Base-by-base conservation (phyloP, 2,329 filamentous ascomycete genomes). In the Talaromyces sp. region DNA sequence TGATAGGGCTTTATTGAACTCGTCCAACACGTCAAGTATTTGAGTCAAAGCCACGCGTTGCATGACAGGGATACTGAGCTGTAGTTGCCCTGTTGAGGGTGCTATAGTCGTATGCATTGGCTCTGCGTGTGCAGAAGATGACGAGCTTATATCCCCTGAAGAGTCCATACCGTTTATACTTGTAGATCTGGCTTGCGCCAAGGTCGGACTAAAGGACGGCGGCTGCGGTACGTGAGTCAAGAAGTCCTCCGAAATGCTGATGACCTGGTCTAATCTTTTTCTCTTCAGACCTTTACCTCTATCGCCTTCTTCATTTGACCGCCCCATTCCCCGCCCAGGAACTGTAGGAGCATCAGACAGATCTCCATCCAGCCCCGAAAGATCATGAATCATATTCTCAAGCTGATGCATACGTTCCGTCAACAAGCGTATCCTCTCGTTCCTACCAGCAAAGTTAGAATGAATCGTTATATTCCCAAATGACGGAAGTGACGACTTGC, bases 301-400 rank as follows among this genome's bases (percentile, higher is more conserved):
- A 22, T 37, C 33, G 9, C 37, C n/a, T 37, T 2, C 5, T 10
- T 37, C 5, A 24, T 10, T 14, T 7, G 9, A 35, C 13, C 1
- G 52, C 11, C n/a, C 33, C 2, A 8, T 22, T 13, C 2, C 31
- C 52, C 19, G 52, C 11, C 16, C 16, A 22, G 31, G 31, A 19
- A 37, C 2, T 1, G 31, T 4, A 56, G 52, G 6, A 5, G 33
- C 52, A n/a, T 56, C 52, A 37, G 52, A n/a, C 4, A 56, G 11
- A 37, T 37, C n/a, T 11, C 39, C 52, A 37, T n/a, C 22, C 7
- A 43, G 37, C 1, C 13, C 27, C 37, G 24, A 14, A 37, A 11
- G 9, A 45, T 33, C 39, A 59, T 59, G 37, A 45, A 27, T 5
- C 56, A 31, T 59, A 31, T 37, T 56, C 37, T 65, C 59, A 56